A percentile compares a stretch with the other conserved stretches of the same genome.
These are phyloP conservation scores for Gossypium bickii DNA, from an alignment of 345 rosid species.

Conservation along the genomic window DNA sequence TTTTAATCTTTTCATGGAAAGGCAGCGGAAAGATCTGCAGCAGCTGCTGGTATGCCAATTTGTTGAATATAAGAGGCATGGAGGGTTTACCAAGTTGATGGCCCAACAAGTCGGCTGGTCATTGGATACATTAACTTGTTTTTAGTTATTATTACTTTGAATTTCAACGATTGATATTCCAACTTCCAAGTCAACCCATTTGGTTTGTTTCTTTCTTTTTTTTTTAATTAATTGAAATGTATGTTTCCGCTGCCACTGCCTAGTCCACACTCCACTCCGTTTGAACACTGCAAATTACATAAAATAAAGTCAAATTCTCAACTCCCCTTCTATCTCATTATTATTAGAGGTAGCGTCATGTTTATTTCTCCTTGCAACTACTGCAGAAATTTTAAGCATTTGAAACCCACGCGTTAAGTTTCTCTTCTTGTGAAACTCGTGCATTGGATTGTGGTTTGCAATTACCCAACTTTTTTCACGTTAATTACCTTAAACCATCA, in stretches of 20 bases:
- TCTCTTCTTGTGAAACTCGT: too few relatives aligned
- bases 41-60: neutral
- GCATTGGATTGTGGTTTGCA: too few relatives aligned
- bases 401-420: neutral
- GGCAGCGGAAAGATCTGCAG: neutral
- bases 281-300: neutral
- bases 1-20: too few relatives aligned
- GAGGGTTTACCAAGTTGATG: neutral
- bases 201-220: neutral
- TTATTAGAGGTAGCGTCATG: neutral
- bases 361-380: neutral
- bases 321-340: neutral
- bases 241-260: neutral
- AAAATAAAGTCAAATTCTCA: neutral
- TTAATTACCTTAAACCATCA: too few relatives aligned
- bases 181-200: neutral
- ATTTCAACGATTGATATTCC: neutral
- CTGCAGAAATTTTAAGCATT: neutral
- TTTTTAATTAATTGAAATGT: too few relatives aligned
- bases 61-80: neutral
- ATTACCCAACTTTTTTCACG: too few relatives aligned
- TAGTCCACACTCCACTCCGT: slow-evolving; percentile 3
- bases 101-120: slow-evolving; percentile 9
- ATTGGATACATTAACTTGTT: neutral
- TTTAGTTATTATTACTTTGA: neutral